Percentiles rank a stretch among this genome's conserved stretches.
phyloP scores from a whole-genome alignment of 2,329 filamentous ascomycete genomes.

The Colletotrichum navitas region DNA sequence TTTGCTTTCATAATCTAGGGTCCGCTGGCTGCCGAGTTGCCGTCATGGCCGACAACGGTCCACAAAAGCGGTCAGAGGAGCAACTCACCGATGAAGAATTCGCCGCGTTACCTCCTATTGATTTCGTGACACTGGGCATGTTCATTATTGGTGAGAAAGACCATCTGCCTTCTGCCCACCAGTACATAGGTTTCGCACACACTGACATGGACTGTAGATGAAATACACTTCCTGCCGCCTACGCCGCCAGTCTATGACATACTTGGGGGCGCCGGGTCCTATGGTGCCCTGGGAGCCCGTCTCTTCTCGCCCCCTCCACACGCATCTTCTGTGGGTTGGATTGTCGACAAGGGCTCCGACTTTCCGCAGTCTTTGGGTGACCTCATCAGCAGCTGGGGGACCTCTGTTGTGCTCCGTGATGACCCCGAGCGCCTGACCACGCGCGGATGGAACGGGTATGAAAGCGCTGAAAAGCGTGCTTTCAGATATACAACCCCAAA shows the following conservation, averaged over 20 bases:
- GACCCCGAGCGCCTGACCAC: conserved; percentile 81
- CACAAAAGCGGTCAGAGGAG: conserved; percentile 8
- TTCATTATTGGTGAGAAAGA: conserved; percentile 74
- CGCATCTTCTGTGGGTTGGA: conserved; percentile 83
- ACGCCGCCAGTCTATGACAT: conserved; percentile 78
- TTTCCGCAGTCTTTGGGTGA: conserved; percentile 77
- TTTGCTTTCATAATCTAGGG: neutral
- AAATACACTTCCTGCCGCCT: conserved; percentile 86
- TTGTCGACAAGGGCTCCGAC: conserved; percentile 90
- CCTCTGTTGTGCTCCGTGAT: conserved; percentile 76
- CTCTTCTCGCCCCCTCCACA: conserved; percentile 80
- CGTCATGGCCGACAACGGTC: conserved; percentile 21
- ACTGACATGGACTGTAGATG: conserved; percentile 69
- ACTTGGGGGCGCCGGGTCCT: conserved; percentile 90
- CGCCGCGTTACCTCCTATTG: conserved; percentile 54
- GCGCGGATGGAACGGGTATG: conserved; percentile 92
- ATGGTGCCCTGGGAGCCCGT: conserved; percentile 87
- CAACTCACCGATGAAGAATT: conserved; percentile 50
- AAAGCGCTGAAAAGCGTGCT: conserved; percentile 73
- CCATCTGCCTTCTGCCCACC: neutral
- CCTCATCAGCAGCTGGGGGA: conserved; percentile 80
- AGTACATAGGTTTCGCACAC: neutral
- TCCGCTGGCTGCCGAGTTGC: neutral
- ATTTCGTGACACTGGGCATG: conserved; percentile 80
- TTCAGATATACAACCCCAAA: conserved; percentile 94